phyloP scores from a whole-genome alignment of 495 filamentous ascomycete species.

The Monascus purpureus region DNA sequence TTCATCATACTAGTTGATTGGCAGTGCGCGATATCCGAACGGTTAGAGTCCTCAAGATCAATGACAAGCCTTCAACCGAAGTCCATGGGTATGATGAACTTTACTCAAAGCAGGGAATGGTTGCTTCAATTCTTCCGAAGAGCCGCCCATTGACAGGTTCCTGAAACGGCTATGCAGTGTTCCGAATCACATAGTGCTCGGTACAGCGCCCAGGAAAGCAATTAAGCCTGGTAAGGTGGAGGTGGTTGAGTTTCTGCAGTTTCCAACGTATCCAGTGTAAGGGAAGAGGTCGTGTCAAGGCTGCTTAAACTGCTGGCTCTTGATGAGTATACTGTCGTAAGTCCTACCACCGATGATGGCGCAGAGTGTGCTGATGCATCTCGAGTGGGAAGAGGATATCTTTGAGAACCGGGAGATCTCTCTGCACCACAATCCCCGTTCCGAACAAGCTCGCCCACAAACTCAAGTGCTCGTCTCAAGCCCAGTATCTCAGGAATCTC shows the following conservation, averaged over 20 bases:
- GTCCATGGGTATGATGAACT: no score
- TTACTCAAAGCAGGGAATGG: no score
- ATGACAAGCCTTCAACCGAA: no score
- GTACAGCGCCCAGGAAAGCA: no score
- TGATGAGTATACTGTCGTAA: conserved; percentile 8
- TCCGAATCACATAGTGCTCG: no score
- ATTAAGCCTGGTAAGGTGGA: conserved; percentile 9
- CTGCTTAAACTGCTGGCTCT: conserved; percentile 9
- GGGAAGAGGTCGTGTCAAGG: conserved; percentile 9
- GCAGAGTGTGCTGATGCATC: conserved; percentile 1
- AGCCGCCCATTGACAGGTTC: no score
- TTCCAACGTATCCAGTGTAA: conserved; percentile 12
- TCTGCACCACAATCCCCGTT: conserved; percentile 1
- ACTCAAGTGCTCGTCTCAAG: conserved; percentile 11
- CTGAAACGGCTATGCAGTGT: no score
- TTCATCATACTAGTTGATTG: no score
- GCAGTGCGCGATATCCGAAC: no score
- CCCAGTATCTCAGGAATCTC: conserved; percentile 12
- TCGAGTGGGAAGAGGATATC: not conserved
- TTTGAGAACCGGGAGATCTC: not conserved
- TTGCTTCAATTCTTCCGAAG: no score
- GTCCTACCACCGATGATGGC: conserved; percentile 8
- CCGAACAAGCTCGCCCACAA: conserved; percentile 12
- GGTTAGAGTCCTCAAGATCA: no score
- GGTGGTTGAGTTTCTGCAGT: conserved; percentile 8